Conservation (phyloP, 768 basidiomycete genomes). For the Boletus vermiculosoides region DNA sequence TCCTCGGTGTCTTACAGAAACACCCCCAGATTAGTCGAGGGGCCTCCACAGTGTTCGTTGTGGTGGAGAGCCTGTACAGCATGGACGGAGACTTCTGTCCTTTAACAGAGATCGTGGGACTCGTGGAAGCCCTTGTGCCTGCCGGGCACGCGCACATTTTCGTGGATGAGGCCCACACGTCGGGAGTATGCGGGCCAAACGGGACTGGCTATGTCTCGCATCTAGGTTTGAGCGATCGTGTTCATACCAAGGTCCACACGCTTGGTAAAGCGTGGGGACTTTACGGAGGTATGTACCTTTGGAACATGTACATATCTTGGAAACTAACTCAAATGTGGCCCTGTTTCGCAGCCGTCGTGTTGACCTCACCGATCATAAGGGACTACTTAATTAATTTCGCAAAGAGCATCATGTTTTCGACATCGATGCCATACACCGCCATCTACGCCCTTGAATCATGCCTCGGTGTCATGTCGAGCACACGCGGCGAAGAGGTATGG, state of each 20-base stretch:
- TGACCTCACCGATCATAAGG: conserved; percentile 18
- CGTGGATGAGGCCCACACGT: conserved; percentile 59
- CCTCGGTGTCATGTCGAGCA: conserved; percentile 25
- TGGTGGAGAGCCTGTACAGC: conserved; percentile 55
- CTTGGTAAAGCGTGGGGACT: conserved; percentile 46
- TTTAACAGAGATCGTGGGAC: conserved; percentile 40
- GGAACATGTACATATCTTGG: too few species aligned
- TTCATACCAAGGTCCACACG: conserved; percentile 49
- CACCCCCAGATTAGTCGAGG: conserved; percentile 25
- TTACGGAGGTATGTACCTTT: conserved; percentile 14
- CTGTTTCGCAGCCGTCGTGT: conserved; percentile 14
- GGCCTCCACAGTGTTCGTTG: conserved; percentile 42
- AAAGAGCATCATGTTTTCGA: conserved; percentile 22
- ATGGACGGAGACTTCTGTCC: conserved; percentile 62
- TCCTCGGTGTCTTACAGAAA: conserved; percentile 29
- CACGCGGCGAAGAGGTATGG: conserved; percentile 21
- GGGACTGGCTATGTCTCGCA: conserved; percentile 44
- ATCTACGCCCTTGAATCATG: conserved; percentile 41
- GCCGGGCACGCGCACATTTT: conserved; percentile 42
- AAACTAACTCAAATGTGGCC: neutral
- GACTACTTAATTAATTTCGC: conserved; percentile 23
- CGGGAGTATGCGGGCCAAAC: conserved; percentile 47
- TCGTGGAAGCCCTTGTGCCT: conserved; percentile 39
- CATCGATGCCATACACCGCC: conserved; percentile 20
- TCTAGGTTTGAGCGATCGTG: conserved; percentile 43